Evolutionary conservation across 2,329 filamentous ascomycete genomes (phyloP), one percentile per base, ranked within the genome.

Genomic region (Colletotrichum eleusines): DNA sequence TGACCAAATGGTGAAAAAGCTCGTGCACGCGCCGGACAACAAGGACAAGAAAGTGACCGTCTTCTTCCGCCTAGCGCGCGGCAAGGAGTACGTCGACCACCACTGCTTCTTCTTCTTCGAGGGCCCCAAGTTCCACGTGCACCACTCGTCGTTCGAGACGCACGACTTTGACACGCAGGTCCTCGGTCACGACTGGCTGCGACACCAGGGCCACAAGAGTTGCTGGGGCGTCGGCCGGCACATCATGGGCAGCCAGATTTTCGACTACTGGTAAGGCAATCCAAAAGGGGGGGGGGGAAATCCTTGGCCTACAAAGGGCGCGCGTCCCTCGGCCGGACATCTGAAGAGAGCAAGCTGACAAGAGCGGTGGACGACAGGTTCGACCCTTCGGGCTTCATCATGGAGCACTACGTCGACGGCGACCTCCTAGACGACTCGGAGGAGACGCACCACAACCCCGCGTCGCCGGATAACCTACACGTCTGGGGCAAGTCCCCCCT

Each of bases 151-250:
- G 2, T 93, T 91, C 74, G 91, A 93, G 79, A 90, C 91, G 5
- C 88, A 91, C 74, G 90, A 93, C 77, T 92, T 91, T 75, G 91
- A 94, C 76, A 88, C 88, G 5, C 91, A 93, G 81, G 84, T 88
- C 40, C 81, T 93, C 3, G 91, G 91, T 1, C 91, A 94, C 79
- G 86, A 91, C 75, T 93, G 90, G 89, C 80, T 94, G 72, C 83
- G 83, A 2, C 81, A 87, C 72, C 88, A 89, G 77, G 88, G 87
- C 1, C 91, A 91, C 76, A 85, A 84, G 75, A 87, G 85, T 74
- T 90, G 90, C 72, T 94, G 91, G 91, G 91, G 91, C 1, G 87
- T 94, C 0, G 91, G 91, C 0, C 80, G 91, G 63, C 91, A 93
- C 81, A 86, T 92, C 28, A 83, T 93, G 74, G 91, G 91, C 5